Base-by-base conservation (phyloP, 352 stramenopile genomes). In the Aphanomyces invadans region DNA sequence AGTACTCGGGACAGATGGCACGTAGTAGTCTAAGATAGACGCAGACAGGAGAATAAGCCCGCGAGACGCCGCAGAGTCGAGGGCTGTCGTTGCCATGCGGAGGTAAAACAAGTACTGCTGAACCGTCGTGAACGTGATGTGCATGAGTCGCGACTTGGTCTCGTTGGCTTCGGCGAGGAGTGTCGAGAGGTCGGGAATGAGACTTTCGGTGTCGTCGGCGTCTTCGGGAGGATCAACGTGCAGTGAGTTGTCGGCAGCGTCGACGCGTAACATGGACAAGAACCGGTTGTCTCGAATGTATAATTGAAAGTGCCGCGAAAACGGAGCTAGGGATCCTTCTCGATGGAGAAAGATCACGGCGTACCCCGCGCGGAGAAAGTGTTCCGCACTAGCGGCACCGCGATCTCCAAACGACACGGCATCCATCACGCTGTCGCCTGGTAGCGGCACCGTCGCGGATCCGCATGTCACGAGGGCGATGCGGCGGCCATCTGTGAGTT, bases 1-100 rank as follows among this genome's bases (percentile, higher is more conserved):
- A n/a, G n/a, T n/a, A n/a, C n/a, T n/a, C 12, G 42, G 25, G 46
- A 69, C 11, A 0, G n/a, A 31, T n/a, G 62, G 53, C 10, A 90
- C 81, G 71, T 91, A 89, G 46, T 90, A 93, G 69, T 93, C 79
- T 76, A 89, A 88, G 53, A 93, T 80, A 3, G 78, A 90, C 5
- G 83, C 85, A 0, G 81, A 83, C 11, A 93, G 68, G 65, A 93
- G 73, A 46, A 90, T 77, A 45, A 93, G 79, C 5, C 69, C 81
- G 39, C 81, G 81, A 45, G 83, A 79, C 51, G 84, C 84, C 15
- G 78, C 81, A 4, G 69, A 71, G 42, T 81, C 64, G 51, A 93
- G 77, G 11, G 78, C 79, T 52, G 80, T 70, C 10, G 85, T 71
- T 7, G 85, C 73, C 21, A 93, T 66, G 7, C 80, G 78, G 46